These are phyloP conservation scores for Blepharisma undulans DNA, from an alignment of 169 alveolate species.

Conservation along the genomic window DNA sequence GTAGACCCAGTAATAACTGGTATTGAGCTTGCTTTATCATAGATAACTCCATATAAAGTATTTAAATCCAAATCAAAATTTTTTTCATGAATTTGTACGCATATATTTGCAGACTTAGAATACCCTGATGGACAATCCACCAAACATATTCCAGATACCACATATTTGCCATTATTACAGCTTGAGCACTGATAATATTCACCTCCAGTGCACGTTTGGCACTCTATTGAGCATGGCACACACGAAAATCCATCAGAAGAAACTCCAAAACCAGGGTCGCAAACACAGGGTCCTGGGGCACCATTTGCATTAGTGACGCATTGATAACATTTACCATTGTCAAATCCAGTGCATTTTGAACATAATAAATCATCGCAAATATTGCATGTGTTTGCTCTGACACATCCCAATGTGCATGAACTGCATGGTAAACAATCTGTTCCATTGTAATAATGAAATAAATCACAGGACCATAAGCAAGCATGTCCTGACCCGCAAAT, in stretches of 20 bases:
- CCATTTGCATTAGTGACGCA: not conserved
- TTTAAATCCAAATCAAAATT: not conserved
- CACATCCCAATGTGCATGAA: slow-evolving; percentile 6
- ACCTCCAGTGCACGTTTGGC: not conserved
- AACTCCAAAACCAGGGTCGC: not conserved
- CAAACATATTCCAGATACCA: not conserved
- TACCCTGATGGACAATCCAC: not conserved
- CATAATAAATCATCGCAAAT: not conserved
- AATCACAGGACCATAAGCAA: not conserved
- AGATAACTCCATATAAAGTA: not conserved
- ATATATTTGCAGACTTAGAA: not conserved
- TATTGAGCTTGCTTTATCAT: not conserved
- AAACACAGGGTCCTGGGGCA: not conserved
- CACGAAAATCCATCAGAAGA: not conserved
- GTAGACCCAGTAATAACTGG: not conserved
- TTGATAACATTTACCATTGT: not conserved
- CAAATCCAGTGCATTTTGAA: not conserved
- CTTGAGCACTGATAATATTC: not conserved
- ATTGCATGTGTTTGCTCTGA: not conserved
- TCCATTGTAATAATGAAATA: not conserved
- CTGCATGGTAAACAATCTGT: not conserved
- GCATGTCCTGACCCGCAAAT: not conserved
- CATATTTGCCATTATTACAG: not conserved
- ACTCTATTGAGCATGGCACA: not conserved
- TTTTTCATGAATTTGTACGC: not conserved